A percentile compares a stretch with the other conserved stretches of the same genome.
Evolutionary conservation across 1,139 yeast genomes (phyloP).

Genomic region (Yamadazyma siamensis): DNA sequence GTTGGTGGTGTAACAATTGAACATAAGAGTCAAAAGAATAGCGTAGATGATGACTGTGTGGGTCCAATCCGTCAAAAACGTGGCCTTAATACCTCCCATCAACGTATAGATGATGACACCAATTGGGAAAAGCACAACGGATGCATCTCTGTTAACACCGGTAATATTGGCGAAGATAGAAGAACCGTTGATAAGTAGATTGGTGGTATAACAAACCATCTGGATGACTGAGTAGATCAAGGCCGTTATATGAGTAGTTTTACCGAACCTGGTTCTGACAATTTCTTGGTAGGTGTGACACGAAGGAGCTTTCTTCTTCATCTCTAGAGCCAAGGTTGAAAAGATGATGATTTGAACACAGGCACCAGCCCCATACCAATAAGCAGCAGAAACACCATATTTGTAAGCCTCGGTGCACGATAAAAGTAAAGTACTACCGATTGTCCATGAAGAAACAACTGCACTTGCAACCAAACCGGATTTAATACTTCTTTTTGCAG

Average conservation of each 20-base stretch:
- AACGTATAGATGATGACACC: slow-evolving; percentile 49
- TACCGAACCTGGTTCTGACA: slow-evolving; percentile 65
- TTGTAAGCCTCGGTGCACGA: slow-evolving; percentile 26
- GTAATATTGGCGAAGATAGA: slow-evolving; percentile 15
- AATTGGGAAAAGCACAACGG: slow-evolving; percentile 42
- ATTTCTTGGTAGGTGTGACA: slow-evolving; percentile 78
- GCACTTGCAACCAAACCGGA: slow-evolving; percentile 36
- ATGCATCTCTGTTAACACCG: slow-evolving; percentile 18
- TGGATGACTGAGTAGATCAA: slow-evolving; percentile 15
- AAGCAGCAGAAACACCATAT: slow-evolving; percentile 50
- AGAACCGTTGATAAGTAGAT: slow-evolving; percentile 17
- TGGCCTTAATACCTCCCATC: slow-evolving; percentile 45
- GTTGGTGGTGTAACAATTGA: slow-evolving; percentile 38
- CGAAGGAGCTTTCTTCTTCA: slow-evolving; percentile 69
- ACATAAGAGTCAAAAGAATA: slow-evolving; percentile 38
- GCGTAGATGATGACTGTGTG: slow-evolving; percentile 41
- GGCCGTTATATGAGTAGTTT: slow-evolving; percentile 20
- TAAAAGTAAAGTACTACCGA: slow-evolving; percentile 37
- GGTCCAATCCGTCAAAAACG: slow-evolving; percentile 45
- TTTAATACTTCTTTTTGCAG: slow-evolving; percentile 34
- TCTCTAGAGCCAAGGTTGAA: slow-evolving; percentile 72
- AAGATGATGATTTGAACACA: slow-evolving; percentile 69
- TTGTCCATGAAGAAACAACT: slow-evolving; percentile 38
- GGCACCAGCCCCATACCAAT: slow-evolving; percentile 77
- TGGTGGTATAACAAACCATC: slow-evolving; percentile 17